Evolutionary conservation across 75 land plant genomes (phyloP).

Genomic region (Chamaecyparis obtusa): DNA sequence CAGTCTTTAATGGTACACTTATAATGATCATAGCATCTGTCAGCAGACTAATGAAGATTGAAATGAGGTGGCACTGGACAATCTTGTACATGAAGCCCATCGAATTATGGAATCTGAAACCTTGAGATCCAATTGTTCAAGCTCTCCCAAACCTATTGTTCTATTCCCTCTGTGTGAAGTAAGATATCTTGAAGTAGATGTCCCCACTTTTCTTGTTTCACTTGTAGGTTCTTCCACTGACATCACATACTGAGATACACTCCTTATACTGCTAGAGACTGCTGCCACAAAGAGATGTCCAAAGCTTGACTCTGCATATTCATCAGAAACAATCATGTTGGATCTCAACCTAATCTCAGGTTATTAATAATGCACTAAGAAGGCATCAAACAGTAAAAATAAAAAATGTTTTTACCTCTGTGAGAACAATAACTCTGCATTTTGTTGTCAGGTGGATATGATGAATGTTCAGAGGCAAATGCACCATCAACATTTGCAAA

Average conservation of each 20-base stretch:
- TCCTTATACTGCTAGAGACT: slow-evolving; percentile 8
- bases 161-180: slow-evolving; percentile 37
- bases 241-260: slow-evolving; percentile 15
- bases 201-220: slow-evolving; percentile 12
- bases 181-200: slow-evolving; percentile 17
- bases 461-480: not conserved
- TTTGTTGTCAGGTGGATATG: not conserved
- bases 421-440: slow-evolving; percentile 8
- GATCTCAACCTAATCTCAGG: not conserved
- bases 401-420: not conserved
- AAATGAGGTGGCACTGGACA: slow-evolving; percentile 45
- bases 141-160: slow-evolving; percentile 60
- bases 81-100: slow-evolving; percentile 65
- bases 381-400: not conserved
- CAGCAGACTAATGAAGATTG: slow-evolving; percentile 63
- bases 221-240: slow-evolving; percentile 9
- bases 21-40: not conserved
- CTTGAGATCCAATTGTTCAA: slow-evolving; percentile 51
- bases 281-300: slow-evolving; percentile 17
- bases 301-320: slow-evolving; percentile 25
- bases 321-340: not conserved
- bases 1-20: slow-evolving; percentile 1
- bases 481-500: slow-evolving; percentile 25
- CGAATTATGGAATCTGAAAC: slow-evolving; percentile 64
- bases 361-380: not conserved